Evolutionary conservation across 441 rosid species (phyloP), one percentile per base, ranked within the genome.

Genomic region (Geranium incanum): DNA sequence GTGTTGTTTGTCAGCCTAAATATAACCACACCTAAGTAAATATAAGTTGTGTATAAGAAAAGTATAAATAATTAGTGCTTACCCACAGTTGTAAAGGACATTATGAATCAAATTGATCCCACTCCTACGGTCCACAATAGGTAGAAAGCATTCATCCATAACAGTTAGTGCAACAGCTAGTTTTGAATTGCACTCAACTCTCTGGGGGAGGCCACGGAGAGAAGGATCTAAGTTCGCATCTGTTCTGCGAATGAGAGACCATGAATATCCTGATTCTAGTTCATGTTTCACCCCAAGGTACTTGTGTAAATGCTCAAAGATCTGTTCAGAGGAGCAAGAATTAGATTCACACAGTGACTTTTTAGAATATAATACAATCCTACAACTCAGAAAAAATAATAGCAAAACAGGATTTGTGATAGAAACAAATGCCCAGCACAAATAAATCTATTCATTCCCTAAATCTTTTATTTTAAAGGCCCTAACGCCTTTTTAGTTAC

Each of bases 111-210:
- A 67, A 84, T 90, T 90, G 78, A 92, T 77, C 70, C 93, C 90
- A 81, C 97, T 95, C 82, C 99, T 83, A 80, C 96, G 74, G 82
- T 95, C 98, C 82, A 89, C 78, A 63, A 89, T 86, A n/a, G 98
- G 99, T 84, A 95, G 82, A 83, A 95, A 95, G 77, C 99, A 95
- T 78, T 95, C 99, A 78, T 92, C 96, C 99, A 95, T 92, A 64
- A 92, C 86, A 68, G 89, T 85, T 73, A 89, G 76, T n/a, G 97
- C 95, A 36, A 95, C 92, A 48, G 98, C 98, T 69, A 95, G 91
- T 85, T 95, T 95, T 48, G 97, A 90, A 82, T 90, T 92, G 80
- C 89, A 85, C 83, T 84, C 98, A 73, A 85, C 92, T 78, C 89
- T 85, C 73, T 88, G 90, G 69, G 91, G 87, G 62, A 86, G 82